Evolutionary conservation across 176 grass and related monocot species (phyloP), one percentile per base, ranked within the genome.

Genomic region (Hordeum marinum): DNA sequence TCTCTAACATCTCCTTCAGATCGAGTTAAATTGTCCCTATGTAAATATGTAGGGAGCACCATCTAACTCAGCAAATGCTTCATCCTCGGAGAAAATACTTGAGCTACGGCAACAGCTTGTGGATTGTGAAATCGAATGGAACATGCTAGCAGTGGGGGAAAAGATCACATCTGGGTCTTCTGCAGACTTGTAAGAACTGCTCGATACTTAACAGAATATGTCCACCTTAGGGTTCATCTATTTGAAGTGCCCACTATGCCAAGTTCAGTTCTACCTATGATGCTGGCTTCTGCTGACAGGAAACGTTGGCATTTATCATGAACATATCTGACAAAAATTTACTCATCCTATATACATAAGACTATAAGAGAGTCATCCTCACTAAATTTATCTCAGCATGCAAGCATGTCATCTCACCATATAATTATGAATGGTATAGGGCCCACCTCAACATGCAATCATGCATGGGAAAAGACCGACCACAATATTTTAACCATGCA

Each of bases 101-200:
- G 82, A 80, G 75, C 54, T 93, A 36, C 76, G 79, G 61, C 39
- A 83, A 73, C 91, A 87, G 67, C 41, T 82, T 83, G 76, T 31
- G 79, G 90, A 93, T 66, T 88, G 57, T 71, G 91, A 95, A 90
- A 93, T 94, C 17, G 83, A 90, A 43, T 78, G 31, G 80, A 95
- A 12, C 77, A 67, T 87, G 80, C 68, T 98, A 88, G 81, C 80
- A 65, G 80, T 64, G 57, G 87, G 77, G 55, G 85, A 93, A 37
- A 93, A 78, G 72, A 87, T 91, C 82, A 87, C 87, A 23, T 77
- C 87, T 62, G 91, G 91, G 55, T 95, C 92, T 80, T 93, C 81
- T 83, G 90, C 87, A 23, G 91, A 98, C 65, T 84, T 95, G 95
- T 98, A 90, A 91, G 88, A 86, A 85, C 78, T 77, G 21, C 50